Evolutionary conservation across 768 basidiomycete genomes (phyloP), one percentile per base, ranked within the genome.

Genomic region (Russula emetica): DNA sequence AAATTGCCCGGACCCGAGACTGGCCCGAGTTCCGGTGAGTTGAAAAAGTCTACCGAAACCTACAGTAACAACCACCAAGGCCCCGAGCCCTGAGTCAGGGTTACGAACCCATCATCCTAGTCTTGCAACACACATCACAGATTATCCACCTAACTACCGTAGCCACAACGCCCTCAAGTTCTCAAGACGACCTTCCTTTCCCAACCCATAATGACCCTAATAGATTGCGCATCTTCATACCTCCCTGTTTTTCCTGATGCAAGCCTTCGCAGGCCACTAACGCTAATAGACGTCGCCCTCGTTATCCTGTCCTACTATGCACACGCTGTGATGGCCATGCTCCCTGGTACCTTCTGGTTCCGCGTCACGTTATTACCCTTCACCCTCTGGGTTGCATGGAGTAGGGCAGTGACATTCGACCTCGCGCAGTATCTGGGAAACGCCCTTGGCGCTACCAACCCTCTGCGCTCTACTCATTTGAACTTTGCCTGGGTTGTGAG

Each of bases 251-350:
- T 54, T 26, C 62, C 62, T 5, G 62, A 63, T 36, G 62, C 62
- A 22, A 51, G 47, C 44, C 34, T 54, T 32, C 62, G 62, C 44
- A 59, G 20, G 38, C 38, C 50, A 5, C 57, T 58, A 24, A 47
- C 62, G 1, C 20, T 28, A 1, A 47, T 32, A 5, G 44, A 44
- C 38, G 1, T 65, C 53, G 57, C 22, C 10, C 67, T 61, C 7
- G 28, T 68, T 8, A 24, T 68, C 28, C 6, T 60, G 26, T 54
- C 57, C 30, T 66, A 66, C 61, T 66, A 66, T 44, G 54, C 42
- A 13, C 65, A 66, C 18, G 67, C 65, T 2, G 49, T 66, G 16
- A 55, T 66, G 58, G 67, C 55, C 36, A 62, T 68, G 30, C 58
- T 68, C 14, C 64, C 51, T 6, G 24, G 45, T 14, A 68, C 67